Percentiles rank a stretch among this genome's conserved stretches.
Conservation (phyloP, 2,329 filamentous ascomycete species). For the Cladophialophora carrionii region DNA sequence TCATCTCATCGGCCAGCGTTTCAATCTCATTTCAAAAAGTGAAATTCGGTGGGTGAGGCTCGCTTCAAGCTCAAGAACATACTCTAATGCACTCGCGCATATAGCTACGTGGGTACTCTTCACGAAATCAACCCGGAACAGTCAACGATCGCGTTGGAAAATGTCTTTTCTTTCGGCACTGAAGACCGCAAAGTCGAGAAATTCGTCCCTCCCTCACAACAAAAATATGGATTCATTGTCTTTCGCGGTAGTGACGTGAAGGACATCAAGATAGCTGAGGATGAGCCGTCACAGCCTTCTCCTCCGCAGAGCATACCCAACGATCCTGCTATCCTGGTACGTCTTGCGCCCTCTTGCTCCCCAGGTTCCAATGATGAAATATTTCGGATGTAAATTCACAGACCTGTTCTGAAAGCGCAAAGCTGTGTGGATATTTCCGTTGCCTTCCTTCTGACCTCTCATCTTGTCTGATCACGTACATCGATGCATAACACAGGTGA, state of each 20-base stretch:
- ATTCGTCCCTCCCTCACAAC: slow-evolving; percentile 80
- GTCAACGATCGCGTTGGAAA: slow-evolving; percentile 94
- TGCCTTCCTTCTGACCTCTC: slow-evolving; percentile 97
- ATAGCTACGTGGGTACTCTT: slow-evolving; percentile 89
- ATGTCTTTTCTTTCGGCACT: slow-evolving; percentile 91
- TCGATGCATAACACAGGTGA: background rate
- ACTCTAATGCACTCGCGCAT: slow-evolving; percentile 43
- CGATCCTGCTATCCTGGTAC: slow-evolving; percentile 96
- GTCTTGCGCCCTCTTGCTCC: slow-evolving; percentile 50
- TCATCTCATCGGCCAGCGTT: slow-evolving; percentile 68
- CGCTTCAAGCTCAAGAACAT: slow-evolving; percentile 30
- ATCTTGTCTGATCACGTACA: background rate
- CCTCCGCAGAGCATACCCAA: slow-evolving; percentile 74
- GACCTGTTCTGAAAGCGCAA: slow-evolving; percentile 88
- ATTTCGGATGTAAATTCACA: slow-evolving; percentile 93
- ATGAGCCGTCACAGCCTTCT: slow-evolving; percentile 65
- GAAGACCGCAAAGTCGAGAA: slow-evolving; percentile 83
- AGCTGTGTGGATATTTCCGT: slow-evolving; percentile 96
- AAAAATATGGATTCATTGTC: slow-evolving; percentile 97
- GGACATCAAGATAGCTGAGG: slow-evolving; percentile 90
- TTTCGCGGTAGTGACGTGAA: slow-evolving; percentile 99
- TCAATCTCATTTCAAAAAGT: slow-evolving; percentile 95
- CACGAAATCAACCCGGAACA: slow-evolving; percentile 98
- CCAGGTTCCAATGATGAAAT: slow-evolving; percentile 73
- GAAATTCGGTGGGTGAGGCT: slow-evolving; percentile 75